phyloP scores from a whole-genome alignment of 371 early-diverging fungal species.

The Nematocida minor region DNA sequence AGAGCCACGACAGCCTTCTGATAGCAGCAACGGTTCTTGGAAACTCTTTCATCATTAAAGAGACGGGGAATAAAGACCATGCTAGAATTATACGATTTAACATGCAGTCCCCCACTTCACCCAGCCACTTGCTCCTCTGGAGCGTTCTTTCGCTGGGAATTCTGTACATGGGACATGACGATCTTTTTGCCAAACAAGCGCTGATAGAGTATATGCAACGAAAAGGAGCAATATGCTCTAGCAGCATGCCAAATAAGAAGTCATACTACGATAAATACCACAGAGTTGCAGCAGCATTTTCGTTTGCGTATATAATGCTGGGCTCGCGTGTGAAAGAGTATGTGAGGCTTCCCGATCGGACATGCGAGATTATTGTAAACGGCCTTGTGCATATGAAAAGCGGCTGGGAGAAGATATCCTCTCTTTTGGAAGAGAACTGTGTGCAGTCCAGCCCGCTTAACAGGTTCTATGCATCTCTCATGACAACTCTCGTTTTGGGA shows the following conservation, averaged over 20 bases:
- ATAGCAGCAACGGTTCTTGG: constrained; percentile 45
- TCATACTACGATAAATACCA: constrained; percentile 48
- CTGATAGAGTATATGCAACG: constrained; percentile 42
- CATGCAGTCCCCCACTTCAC: not conserved
- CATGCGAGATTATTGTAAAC: constrained; percentile 47
- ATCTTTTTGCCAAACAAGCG: constrained; percentile 35
- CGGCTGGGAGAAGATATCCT: constrained; percentile 27
- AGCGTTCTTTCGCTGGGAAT: constrained; percentile 41
- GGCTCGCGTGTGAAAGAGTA: constrained; percentile 12
- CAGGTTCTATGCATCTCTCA: constrained; percentile 39
- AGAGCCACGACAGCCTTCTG: constrained; percentile 27
- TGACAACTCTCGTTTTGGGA: constrained; percentile 8
- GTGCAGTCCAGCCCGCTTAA: constrained; percentile 20
- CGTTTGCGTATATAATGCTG: constrained; percentile 22
- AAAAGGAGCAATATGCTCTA: not conserved
- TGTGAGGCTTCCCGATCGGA: constrained; percentile 29
- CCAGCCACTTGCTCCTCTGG: constrained; percentile 32
- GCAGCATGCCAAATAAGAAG: not conserved
- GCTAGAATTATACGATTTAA: constrained; percentile 22
- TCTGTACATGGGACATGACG: constrained; percentile 23
- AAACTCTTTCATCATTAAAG: constrained; percentile 37
- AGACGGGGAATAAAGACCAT: constrained; percentile 17
- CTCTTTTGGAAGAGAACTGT: constrained; percentile 7
- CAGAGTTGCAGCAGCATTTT: constrained; percentile 9
- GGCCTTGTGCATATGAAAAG: constrained; percentile 25